Evolutionary conservation across 495 filamentous ascomycete species (phyloP).

Genomic region (Cryomyces antarcticus): DNA sequence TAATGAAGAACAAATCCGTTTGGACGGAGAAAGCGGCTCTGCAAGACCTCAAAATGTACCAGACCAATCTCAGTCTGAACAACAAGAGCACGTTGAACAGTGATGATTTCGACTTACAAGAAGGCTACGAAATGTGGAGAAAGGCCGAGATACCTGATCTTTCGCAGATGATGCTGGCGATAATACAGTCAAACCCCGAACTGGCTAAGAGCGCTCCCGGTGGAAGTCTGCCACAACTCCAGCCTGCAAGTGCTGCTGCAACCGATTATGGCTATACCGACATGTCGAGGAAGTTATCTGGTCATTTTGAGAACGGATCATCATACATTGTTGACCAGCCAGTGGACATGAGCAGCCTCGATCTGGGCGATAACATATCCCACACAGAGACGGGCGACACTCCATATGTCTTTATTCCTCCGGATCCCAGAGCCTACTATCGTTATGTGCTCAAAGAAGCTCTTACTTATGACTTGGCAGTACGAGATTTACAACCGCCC

Average conservation of each 20-base stretch:
- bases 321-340: conserved; percentile 60
- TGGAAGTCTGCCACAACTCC: conserved; percentile 30
- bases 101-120: conserved; percentile 80
- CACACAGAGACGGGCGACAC: conserved; percentile 25
- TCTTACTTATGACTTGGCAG: conserved; percentile 44
- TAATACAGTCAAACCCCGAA: conserved; percentile 71
- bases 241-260: conserved; percentile 19
- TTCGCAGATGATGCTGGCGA: conserved; percentile 79
- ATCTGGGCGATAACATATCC: conserved; percentile 33
- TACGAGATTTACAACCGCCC: conserved; percentile 31
- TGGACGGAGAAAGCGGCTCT: conserved; percentile 91
- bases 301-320: conserved; percentile 20
- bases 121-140: conserved; percentile 79
- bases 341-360: conserved; percentile 54
- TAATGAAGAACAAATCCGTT: conserved; percentile 51
- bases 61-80: conserved; percentile 63
- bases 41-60: conserved; percentile 81
- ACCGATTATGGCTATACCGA: conserved; percentile 37
- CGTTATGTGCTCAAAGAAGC: conserved; percentile 57
- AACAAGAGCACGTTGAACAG: conserved; percentile 55
- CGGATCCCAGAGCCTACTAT: conserved; percentile 65
- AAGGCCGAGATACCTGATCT: conserved; percentile 63
- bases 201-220: conserved; percentile 47
- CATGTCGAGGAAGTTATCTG: conserved; percentile 32
- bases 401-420: conserved; percentile 71